Evolutionary conservation across 208 protist species (phyloP).

Genomic region (Crithidia bombi): DNA sequence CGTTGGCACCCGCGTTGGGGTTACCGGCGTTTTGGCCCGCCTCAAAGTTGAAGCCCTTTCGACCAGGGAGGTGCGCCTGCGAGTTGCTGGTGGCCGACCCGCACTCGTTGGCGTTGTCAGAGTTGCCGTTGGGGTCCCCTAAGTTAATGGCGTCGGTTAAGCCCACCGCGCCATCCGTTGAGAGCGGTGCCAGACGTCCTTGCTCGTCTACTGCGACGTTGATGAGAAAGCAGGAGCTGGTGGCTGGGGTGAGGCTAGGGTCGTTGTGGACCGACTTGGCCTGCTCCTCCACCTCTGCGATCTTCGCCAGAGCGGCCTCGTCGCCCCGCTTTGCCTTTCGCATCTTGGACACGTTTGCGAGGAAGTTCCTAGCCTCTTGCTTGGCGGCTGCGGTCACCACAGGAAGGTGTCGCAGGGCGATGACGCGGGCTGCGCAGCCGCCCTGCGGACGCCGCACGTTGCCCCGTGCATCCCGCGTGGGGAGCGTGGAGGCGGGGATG

Average conservation of each 20-base stretch:
- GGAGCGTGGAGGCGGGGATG: constrained; percentile 33
- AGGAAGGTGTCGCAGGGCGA: constrained; percentile 28
- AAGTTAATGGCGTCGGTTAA: constrained; percentile 5
- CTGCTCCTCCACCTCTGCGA: constrained; percentile 19
- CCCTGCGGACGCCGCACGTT: constrained; percentile 23
- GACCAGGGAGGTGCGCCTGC: background rate
- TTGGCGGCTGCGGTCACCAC: constrained; percentile 28
- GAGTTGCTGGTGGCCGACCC: background rate
- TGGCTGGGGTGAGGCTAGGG: constrained; percentile 25
- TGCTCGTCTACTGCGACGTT: constrained; percentile 35
- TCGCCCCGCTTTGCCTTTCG: constrained; percentile 6
- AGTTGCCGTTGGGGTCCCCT: background rate
- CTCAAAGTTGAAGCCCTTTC: constrained; percentile 23
- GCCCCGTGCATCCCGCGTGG: constrained; percentile 16
- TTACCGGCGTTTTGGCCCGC: background rate
- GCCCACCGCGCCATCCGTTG: constrained; percentile 4
- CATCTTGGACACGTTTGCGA: constrained; percentile 13
- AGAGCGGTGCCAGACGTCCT: constrained; percentile 20
- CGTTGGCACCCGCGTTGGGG: background rate
- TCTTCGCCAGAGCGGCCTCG: constrained; percentile 10
- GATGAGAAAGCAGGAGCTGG: constrained; percentile 36
- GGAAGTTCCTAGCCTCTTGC: constrained; percentile 16
- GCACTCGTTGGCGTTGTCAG: background rate
- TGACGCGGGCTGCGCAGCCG: constrained; percentile 38
- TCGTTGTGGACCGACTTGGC: constrained; percentile 26